Evolutionary conservation across 2,329 filamentous ascomycete species (phyloP), one percentile per base, ranked within the genome.

Genomic region (Sclerotinia subarctica): DNA sequence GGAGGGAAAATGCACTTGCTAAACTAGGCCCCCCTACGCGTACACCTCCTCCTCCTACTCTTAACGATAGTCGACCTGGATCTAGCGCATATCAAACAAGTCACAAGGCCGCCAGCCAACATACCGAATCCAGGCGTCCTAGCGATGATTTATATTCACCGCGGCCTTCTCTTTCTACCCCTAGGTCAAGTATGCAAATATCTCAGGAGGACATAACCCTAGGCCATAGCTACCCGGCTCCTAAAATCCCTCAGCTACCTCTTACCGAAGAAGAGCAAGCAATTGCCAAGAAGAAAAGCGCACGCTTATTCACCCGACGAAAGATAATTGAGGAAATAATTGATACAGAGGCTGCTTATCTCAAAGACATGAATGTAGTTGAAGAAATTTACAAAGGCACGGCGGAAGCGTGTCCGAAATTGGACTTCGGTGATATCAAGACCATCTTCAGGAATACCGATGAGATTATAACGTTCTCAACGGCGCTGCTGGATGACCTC

Each of bases 361-460:
- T 96, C 68, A 88, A 93, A 71, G 95, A 99, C 78, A 94, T 99
- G 92, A 97, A 94, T 77, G 94, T 99, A 65, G 90, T 97, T 2
- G 93, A 96, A 76, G 94, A 98, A 76, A 98, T 99, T 66, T 99
- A 98, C 83, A 96, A 96, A 79, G 93, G 92, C 54, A 98, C 95
- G 0, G 92, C 93, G 0, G 88, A 91, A 73, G 90, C 91, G 15
- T 93, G 91, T 67, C 88, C 92, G 11, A 88, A 93, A 71, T 85
- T 97, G 38, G 92, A 91, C 54, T 82, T 86, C 53, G 91, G 94
- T 71, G 96, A 96, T 71, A 89, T 96, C 74, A 96, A 94, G 77
- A 84, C 91, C 17, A 87, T 99, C 21, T 99, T 99, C 78, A 90
- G 93, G 71, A 99, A 99, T 76, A 94, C 91, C 5, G 91, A 95